Evolutionary conservation across 2,329 filamentous ascomycete genomes (phyloP), one percentile per base, ranked within the genome.

Genomic region (Samsoniella hepiali): DNA sequence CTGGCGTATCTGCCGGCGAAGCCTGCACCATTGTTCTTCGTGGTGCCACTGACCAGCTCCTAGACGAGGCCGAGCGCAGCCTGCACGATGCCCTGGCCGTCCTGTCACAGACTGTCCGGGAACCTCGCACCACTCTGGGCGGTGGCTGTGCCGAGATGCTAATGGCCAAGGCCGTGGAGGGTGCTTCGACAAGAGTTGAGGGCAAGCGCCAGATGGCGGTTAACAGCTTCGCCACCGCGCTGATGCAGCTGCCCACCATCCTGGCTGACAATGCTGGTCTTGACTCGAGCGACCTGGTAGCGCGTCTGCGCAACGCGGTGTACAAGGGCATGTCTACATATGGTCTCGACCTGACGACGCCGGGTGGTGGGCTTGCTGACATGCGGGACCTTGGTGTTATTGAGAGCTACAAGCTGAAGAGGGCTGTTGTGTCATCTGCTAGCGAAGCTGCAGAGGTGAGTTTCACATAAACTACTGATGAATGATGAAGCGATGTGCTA

Each of bases 341-440:
- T 61, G 95, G 95, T 27, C 81, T 99, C 67, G 95, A 99, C 73
- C 81, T 99, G 67, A 82, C 90, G 78, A 92, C 89, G 1, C 93
- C 94, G 2, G 94, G 95, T 47, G 95, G 95, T 65, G 93, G 93
- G 51, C 92, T 99, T 72, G 85, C 91, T 13, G 95, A 99, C 73
- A 99, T 99, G 95, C 86, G 94, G 61, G 92, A 99, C 71, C 76
- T 96, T 55, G 95, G 95, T 51, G 93, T 99, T 34, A 90, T 99
- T 69, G 95, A 99, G 81, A 96, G 92, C 77, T 98, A 97, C 84
- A 99, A 99, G 84, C 81, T 99, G 75, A 99, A 99, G 86, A 90
- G 88, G 75, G 95, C 95, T n/a, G 95, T 99, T 62, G 95, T 99
- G 58, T 96, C 91, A 60, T 97, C 93, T 66, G 95, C 95, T 29